Percentiles rank a stretch among this genome's conserved stretches.
These are phyloP conservation scores for Oryza australiensis DNA, from an alignment of 176 grass and related monocot species.

Conservation along the genomic window DNA sequence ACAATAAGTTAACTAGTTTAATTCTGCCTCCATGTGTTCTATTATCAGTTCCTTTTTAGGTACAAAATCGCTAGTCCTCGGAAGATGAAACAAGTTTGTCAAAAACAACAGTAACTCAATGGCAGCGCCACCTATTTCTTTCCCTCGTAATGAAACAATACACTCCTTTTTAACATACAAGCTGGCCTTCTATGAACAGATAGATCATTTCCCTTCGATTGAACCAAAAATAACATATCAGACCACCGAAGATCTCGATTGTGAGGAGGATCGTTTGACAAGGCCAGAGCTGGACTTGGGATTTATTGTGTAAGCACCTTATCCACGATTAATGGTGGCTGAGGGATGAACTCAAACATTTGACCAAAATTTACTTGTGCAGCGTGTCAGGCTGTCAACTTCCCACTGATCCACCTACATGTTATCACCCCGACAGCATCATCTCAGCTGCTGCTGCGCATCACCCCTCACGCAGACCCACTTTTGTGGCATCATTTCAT, in stretches of 20 bases:
- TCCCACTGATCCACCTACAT: background rate
- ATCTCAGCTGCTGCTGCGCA: background rate
- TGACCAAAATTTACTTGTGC: conserved; percentile 1
- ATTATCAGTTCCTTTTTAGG: background rate
- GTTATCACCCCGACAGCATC: conserved; percentile 12
- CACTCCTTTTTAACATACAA: conserved; percentile 22
- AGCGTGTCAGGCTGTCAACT: background rate
- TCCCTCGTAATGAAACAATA: background rate
- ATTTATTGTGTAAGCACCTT: conserved; percentile 18
- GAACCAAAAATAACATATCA: background rate
- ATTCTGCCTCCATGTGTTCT: conserved; percentile 15
- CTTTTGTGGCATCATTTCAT: background rate
- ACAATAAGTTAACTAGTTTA: conserved; percentile 4
- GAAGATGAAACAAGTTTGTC: background rate
- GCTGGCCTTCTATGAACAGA: conserved; percentile 26
- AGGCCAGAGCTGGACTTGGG: background rate
- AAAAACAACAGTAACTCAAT: conserved; percentile 7
- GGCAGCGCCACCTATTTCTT: background rate
- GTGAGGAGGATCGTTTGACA: background rate
- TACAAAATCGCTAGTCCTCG: conserved; percentile 36
- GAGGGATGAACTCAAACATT: background rate
- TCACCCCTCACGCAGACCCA: background rate
- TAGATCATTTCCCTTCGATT: background rate
- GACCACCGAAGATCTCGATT: background rate
- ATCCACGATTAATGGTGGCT: background rate